phyloP scores from a whole-genome alignment of 768 basidiomycete species.

The Trametes villosa region DNA sequence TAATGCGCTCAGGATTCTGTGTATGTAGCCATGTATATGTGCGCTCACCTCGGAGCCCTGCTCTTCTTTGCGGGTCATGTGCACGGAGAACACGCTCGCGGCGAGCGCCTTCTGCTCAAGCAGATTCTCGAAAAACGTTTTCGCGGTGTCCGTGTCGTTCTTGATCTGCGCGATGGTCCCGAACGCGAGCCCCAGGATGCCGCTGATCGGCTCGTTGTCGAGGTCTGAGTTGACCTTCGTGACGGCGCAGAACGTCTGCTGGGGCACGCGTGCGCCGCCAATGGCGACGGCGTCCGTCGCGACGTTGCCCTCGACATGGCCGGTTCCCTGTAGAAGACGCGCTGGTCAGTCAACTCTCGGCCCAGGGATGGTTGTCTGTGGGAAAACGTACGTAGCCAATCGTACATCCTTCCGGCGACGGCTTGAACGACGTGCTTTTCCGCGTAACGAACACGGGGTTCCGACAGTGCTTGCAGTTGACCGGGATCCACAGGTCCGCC shows the following conservation, averaged over 20 bases:
- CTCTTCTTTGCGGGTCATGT: slow-evolving; percentile 47
- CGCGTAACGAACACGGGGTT: slow-evolving; percentile 42
- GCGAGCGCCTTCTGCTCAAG: slow-evolving; percentile 46
- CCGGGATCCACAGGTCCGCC: slow-evolving; percentile 64
- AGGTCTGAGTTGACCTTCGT: slow-evolving; percentile 53
- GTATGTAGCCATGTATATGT: background rate
- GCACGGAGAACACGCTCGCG: slow-evolving; percentile 60
- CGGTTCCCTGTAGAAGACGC: slow-evolving; percentile 50
- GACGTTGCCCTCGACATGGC: slow-evolving; percentile 53
- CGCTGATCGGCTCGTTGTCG: slow-evolving; percentile 53
- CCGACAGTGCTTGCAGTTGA: slow-evolving; percentile 44
- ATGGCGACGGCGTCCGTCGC: slow-evolving; percentile 56
- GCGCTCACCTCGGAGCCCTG: slow-evolving; percentile 54
- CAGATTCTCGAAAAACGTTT: slow-evolving; percentile 69
- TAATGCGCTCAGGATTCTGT: background rate
- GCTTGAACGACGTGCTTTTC: slow-evolving; percentile 47
- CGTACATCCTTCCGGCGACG: slow-evolving; percentile 37
- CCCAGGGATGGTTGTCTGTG: too few relatives aligned
- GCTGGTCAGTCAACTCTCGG: background rate
- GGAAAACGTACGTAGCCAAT: slow-evolving; percentile 54
- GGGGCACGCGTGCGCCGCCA: slow-evolving; percentile 43
- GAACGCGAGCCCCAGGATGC: slow-evolving; percentile 67
- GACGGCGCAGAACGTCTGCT: slow-evolving; percentile 64
- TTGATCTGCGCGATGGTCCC: slow-evolving; percentile 48
- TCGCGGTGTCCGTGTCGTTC: slow-evolving; percentile 41